Percentiles rank a stretch among this genome's conserved stretches.
Conservation (phyloP, 768 basidiomycete genomes). For the Amanita subjunquillea region DNA sequence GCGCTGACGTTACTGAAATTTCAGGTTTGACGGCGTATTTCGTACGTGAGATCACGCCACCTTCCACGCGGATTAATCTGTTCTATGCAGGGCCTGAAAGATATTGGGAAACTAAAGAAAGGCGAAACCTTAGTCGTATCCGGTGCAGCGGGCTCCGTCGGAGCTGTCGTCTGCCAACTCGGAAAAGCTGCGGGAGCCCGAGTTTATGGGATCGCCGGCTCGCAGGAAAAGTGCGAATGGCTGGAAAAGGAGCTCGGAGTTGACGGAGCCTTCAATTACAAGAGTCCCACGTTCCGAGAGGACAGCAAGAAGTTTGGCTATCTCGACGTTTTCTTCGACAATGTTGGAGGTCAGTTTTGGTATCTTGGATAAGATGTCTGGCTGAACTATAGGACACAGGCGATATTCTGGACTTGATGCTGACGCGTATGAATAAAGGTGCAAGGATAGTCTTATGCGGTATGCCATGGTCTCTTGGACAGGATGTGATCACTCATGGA, state of each 20-base stretch:
- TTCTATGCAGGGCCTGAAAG: constrained; percentile 58
- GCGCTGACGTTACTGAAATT: neutral
- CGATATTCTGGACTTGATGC: constrained; percentile 70
- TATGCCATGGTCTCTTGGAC: constrained; percentile 20
- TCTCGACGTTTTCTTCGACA: constrained; percentile 81
- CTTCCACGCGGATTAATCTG: neutral
- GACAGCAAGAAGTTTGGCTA: constrained; percentile 73
- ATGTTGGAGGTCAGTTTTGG: constrained; percentile 45
- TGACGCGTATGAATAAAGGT: constrained; percentile 64
- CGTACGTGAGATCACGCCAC: constrained; percentile 28
- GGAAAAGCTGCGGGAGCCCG: constrained; percentile 71
- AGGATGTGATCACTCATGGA: neutral
- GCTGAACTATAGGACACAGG: constrained; percentile 25
- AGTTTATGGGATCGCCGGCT: constrained; percentile 85
- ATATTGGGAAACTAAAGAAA: constrained; percentile 68
- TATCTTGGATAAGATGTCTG: constrained; percentile 8
- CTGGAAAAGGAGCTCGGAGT: constrained; percentile 79
- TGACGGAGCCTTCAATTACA: constrained; percentile 82
- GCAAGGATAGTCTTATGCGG: constrained; percentile 81
- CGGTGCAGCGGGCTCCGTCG: constrained; percentile 88
- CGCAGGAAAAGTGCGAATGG: constrained; percentile 75
- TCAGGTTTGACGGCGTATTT: constrained; percentile 86
- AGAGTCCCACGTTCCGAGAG: constrained; percentile 55
- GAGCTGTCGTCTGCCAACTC: constrained; percentile 75
- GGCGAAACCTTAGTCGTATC: constrained; percentile 83